phyloP scores from a whole-genome alignment of 768 basidiomycete genomes.

The Lactarius sanguifluus region DNA sequence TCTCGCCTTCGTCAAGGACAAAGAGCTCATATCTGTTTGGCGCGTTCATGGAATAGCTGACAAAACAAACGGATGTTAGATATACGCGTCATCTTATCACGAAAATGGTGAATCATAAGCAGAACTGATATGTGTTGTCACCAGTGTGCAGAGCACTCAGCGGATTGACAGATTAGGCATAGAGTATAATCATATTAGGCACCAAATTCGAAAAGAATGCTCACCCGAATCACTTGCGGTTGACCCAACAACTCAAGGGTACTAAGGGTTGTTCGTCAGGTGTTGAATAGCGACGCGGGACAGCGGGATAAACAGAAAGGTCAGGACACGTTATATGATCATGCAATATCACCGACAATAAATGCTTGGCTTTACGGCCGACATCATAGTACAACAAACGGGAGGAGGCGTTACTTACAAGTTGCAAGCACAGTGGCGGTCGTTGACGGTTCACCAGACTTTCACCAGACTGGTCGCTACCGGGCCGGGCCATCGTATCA shows the following conservation, averaged over 20 bases:
- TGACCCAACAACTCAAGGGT: conserved; percentile 16
- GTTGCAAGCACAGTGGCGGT: background rate
- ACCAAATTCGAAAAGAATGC: background rate
- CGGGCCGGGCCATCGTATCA: background rate
- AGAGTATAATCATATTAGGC: conserved; percentile 38
- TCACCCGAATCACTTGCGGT: conserved; percentile 14
- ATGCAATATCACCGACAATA: conserved; percentile 60
- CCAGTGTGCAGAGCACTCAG: conserved; percentile 40
- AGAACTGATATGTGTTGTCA: conserved; percentile 33
- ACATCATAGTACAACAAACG: conserved; percentile 45
- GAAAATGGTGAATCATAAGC: conserved; percentile 26
- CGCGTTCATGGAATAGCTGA: conserved; percentile 69
- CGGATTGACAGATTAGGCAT: conserved; percentile 56
- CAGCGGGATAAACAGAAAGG: conserved; percentile 13
- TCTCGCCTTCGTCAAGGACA: conserved; percentile 91
- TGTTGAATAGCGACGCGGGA: background rate
- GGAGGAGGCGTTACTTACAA: conserved; percentile 24
- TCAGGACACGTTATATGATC: conserved; percentile 58
- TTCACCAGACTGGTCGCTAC: background rate
- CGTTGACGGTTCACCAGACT: background rate
- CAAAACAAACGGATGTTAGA: conserved; percentile 12
- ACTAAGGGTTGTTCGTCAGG: background rate
- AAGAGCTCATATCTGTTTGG: conserved; percentile 91
- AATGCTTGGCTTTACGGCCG: conserved; percentile 50
- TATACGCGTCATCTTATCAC: conserved; percentile 3